These are phyloP conservation scores for Polytolypa hystricis DNA, from an alignment of 2,329 filamentous ascomycete species.

Conservation along the genomic window DNA sequence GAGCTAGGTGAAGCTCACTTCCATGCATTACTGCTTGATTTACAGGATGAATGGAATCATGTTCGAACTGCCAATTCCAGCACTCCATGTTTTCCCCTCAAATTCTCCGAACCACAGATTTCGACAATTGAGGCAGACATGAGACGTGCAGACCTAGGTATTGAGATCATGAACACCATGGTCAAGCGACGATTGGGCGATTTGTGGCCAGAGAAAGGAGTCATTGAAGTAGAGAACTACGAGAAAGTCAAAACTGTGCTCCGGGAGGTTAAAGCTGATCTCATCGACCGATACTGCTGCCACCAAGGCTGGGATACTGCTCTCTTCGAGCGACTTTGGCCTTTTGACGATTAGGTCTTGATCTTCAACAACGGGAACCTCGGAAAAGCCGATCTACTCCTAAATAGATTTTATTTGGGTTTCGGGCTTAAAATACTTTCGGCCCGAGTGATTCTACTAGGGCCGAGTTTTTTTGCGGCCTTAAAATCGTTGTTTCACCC, in stretches of 20 bases:
- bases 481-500: too few species aligned
- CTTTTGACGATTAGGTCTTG: conserved; percentile 1
- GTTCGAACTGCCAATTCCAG: neutral
- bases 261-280: neutral
- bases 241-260: conserved; percentile 1
- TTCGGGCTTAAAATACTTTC: too few species aligned
- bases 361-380: too few species aligned
- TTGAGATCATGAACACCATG: neutral
- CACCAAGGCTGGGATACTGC: conserved; percentile 1
- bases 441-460: too few species aligned
- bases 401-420: too few species aligned
- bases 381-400: too few species aligned
- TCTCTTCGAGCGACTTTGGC: conserved; percentile 3
- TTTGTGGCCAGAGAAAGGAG: conserved; percentile 6
- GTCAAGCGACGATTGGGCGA: neutral
- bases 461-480: too few species aligned
- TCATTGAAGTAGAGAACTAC: conserved; percentile 4
- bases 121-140: neutral
- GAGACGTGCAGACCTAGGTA: neutral
- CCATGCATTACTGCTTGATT: neutral
- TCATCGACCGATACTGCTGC: neutral
- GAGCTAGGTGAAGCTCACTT: conserved; percentile 3
- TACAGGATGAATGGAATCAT: neutral
- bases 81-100: neutral
- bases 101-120: neutral